Base-by-base conservation (phyloP, 2,329 filamentous ascomycete genomes). In the Neonectria coccinea region DNA sequence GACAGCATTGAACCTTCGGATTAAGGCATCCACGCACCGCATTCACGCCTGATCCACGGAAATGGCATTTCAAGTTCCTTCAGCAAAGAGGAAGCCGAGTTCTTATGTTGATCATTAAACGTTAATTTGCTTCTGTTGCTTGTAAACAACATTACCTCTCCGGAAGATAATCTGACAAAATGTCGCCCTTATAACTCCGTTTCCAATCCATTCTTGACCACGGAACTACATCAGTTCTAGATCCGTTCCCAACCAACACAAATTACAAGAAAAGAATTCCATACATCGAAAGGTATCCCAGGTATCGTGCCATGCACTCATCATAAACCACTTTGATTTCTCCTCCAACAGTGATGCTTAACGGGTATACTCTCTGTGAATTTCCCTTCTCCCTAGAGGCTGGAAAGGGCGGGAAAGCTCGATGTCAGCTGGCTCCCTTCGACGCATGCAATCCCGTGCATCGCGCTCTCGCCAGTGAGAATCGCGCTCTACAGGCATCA, bases 381-480 rank as follows among this genome's bases (percentile, higher is more conserved):
- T 18, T 4, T 48, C 47, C 20, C 50, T 50, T 36, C 51, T 45
- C 36, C 59, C 62, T n/a, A 45, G 42, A 39, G 60, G 36, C 9
- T 45, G 50, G 27, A 39, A 41, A 56, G 63, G 59, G 54, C 44
- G 59, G 8, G 14, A 31, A 52, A 53, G 29, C 8, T 50, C 22
- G n/a, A 44, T 33, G 22, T 7, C 18, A 25, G 29, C 20, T 12
- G 42, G 22, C 18, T 61, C 65, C 22, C 56, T 67, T 51, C 56
- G 56, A 29, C 52, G 62, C 70, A 72, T 72, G 52, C 66, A 72
- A 14, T 67, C 61, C 51, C 52, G 61, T 44, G 70, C 70, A 42
- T 64, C 59, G n/a, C 47, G 56, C 39, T 67, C 56, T 42, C 47
- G 66, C 69, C 70, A 70, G 31, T 61, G 70, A n/a, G 56, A 47